These are phyloP conservation scores for Tetracentron sinense DNA, from an alignment of 164 flowering plant genomes.

Conservation along the genomic window DNA sequence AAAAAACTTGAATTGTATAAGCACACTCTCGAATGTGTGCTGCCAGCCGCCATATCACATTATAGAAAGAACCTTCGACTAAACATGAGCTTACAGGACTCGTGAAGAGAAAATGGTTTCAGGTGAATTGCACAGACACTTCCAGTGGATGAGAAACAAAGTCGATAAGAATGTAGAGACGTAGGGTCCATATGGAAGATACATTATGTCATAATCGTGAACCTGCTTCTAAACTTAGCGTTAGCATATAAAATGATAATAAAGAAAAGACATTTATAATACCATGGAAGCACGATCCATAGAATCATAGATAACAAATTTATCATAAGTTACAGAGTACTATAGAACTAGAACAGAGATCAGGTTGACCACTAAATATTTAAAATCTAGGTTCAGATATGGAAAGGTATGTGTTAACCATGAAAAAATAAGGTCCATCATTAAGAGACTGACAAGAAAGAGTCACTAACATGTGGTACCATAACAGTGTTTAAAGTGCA, in stretches of 20 bases:
- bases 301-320: no score
- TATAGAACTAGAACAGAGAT: not conserved
- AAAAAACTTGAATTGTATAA: not conserved
- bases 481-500: conserved; percentile 22
- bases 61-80: not conserved
- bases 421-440: not conserved
- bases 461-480: conserved; percentile 39
- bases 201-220: not conserved
- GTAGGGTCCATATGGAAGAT: not conserved
- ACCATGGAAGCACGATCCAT: not conserved
- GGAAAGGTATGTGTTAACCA: not conserved
- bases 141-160: not conserved
- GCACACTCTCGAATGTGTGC: not conserved
- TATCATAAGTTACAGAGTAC: not conserved
- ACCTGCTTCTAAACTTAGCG: not conserved
- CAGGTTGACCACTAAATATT: conserved; percentile 2
- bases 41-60: not conserved
- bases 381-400: not conserved
- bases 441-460: conserved; percentile 5
- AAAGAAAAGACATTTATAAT: no score
- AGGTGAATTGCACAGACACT: not conserved
- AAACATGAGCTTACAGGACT: not conserved
- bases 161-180: no score
- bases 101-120: no score
- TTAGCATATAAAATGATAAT: no score